These are phyloP conservation scores for Speleostelium caveatum DNA, from an alignment of 78 protist species.

Conservation along the genomic window DNA sequence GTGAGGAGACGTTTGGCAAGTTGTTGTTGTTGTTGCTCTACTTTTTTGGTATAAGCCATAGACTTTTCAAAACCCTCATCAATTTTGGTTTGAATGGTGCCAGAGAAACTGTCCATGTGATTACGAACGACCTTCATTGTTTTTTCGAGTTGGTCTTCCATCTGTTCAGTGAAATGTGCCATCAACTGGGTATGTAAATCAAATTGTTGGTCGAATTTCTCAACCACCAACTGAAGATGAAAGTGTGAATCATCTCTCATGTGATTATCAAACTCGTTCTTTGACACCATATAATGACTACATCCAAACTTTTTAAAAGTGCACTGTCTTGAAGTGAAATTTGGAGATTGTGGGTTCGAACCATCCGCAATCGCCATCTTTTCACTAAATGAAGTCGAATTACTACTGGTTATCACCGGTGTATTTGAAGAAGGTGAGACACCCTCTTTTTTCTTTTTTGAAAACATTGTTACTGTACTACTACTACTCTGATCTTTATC, in stretches of 20 bases:
- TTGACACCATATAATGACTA: constrained; percentile 10
- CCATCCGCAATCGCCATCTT: not conserved
- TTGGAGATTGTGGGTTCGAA: constrained; percentile 6
- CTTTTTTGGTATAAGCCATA: constrained; percentile 65
- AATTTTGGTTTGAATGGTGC: constrained; percentile 10
- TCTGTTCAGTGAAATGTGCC: constrained; percentile 73
- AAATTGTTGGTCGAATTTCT: constrained; percentile 74
- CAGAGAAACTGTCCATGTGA: constrained; percentile 36
- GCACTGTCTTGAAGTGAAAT: constrained; percentile 45
- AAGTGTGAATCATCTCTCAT: constrained; percentile 45
- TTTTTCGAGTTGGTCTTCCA: constrained; percentile 65
- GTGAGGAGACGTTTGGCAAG: constrained; percentile 64
- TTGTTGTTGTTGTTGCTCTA: constrained; percentile 78
- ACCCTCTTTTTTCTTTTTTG: not conserved
- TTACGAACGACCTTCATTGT: constrained; percentile 69
- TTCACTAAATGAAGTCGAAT: not conserved
- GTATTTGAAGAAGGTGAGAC: not conserved
- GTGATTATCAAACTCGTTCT: constrained; percentile 44
- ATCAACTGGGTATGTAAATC: constrained; percentile 74
- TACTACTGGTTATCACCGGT: not conserved
- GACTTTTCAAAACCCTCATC: constrained; percentile 74
- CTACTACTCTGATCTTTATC: too few relatives aligned
- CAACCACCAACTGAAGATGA: constrained; percentile 57
- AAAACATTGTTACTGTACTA: not conserved
- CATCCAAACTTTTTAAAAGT: constrained; percentile 69